These are phyloP conservation scores for Termitomyces bulborhizus DNA, from an alignment of 768 basidiomycete genomes.

Conservation along the genomic window DNA sequence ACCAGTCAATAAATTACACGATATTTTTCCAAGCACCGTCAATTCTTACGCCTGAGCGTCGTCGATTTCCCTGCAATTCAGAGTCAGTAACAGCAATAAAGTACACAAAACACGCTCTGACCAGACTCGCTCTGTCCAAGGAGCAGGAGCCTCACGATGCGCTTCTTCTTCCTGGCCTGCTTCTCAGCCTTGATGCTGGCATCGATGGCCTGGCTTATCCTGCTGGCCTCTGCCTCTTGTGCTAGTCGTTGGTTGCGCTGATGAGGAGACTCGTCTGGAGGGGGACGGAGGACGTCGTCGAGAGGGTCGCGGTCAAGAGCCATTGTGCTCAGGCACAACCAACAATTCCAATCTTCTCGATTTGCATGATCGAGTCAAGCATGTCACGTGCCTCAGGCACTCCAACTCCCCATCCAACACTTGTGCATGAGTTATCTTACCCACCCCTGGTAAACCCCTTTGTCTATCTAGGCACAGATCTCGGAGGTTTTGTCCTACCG, in stretches of 20 bases:
- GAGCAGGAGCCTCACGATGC: slow-evolving; percentile 65
- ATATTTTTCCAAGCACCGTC: background rate
- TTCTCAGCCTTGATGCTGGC: slow-evolving; percentile 63
- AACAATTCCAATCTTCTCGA: background rate
- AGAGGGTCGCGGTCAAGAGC: slow-evolving; percentile 50
- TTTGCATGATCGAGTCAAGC: no score
- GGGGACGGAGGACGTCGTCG: slow-evolving; percentile 58
- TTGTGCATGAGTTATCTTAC: no score
- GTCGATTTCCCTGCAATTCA: slow-evolving; percentile 63
- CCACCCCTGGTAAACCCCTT: no score
- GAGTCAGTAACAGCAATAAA: background rate
- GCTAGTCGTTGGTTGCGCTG: slow-evolving; percentile 47
- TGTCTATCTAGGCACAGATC: no score
- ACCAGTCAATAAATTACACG: slow-evolving; percentile 2
- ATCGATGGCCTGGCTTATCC: slow-evolving; percentile 67
- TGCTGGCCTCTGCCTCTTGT: slow-evolving; percentile 60
- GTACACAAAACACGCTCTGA: slow-evolving; percentile 24
- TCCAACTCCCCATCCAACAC: no score
- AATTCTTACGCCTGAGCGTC: slow-evolving; percentile 66
- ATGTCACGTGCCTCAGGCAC: background rate
- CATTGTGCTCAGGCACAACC: slow-evolving; percentile 21
- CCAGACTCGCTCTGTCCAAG: slow-evolving; percentile 84
- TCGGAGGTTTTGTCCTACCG: no score
- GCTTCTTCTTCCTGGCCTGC: slow-evolving; percentile 58
- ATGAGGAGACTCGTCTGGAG: slow-evolving; percentile 58